A percentile compares a stretch with the other conserved stretches of the same genome.
These are phyloP conservation scores for Boletus sp. DNA, from an alignment of 1,284 basidiomycete species.

Conservation along the genomic window DNA sequence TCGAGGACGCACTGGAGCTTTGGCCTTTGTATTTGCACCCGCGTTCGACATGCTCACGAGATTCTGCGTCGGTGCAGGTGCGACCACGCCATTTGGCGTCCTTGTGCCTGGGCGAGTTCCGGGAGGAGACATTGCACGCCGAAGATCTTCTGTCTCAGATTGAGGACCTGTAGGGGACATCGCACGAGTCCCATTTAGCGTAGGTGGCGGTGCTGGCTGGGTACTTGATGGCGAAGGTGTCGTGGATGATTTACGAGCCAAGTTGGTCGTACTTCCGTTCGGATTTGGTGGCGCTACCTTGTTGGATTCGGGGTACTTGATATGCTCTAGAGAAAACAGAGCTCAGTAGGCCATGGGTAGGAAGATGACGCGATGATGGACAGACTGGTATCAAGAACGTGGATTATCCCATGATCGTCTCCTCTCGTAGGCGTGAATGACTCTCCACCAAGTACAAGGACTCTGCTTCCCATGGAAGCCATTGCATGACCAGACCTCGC, in stretches of 20 bases:
- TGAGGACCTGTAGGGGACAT: conserved; percentile 52
- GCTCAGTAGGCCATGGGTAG: conserved; percentile 3
- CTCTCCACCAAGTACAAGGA: conserved; percentile 94
- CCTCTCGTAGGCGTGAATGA: conserved; percentile 71
- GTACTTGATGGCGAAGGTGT: conserved; percentile 31
- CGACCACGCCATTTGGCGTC: conserved; percentile 43
- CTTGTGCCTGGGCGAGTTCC: conserved; percentile 36
- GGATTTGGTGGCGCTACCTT: conserved; percentile 41
- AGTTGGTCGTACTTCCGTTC: conserved; percentile 30
- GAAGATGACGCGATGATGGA: conserved; percentile 21
- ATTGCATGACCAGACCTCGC: conserved; percentile 94
- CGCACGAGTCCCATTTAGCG: conserved; percentile 43
- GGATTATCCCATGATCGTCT: conserved; percentile 81
- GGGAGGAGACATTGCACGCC: conserved; percentile 63
- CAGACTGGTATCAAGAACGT: conserved; percentile 91
- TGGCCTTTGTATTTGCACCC: conserved; percentile 40
- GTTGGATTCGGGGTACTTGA: conserved; percentile 85
- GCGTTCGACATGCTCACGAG: conserved; percentile 7
- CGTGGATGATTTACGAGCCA: conserved; percentile 40
- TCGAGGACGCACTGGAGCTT: conserved; percentile 54
- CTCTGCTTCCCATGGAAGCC: conserved; percentile 83
- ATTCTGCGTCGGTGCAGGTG: conserved; percentile 29
- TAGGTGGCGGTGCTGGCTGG: conserved; percentile 21
- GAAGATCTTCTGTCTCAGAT: conserved; percentile 51
- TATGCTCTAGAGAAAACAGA: conserved; percentile 58